Evolutionary conservation across 805 yeast species (phyloP), one percentile per base, ranked within the genome.

Genomic region (Yamadazyma kitorensis): DNA sequence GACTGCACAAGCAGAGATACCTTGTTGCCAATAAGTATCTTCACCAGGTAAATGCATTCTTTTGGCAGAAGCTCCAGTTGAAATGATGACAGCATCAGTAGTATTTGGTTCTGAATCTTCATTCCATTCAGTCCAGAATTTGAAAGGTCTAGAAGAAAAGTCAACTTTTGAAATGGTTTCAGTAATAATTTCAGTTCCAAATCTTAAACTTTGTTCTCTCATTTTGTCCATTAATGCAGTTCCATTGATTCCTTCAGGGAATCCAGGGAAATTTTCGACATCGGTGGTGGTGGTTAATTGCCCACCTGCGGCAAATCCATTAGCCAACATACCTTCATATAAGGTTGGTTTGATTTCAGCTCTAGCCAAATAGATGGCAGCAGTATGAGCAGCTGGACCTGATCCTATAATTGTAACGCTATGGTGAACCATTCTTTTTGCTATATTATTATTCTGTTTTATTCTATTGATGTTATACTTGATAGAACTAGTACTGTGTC

Each of bases 311-410:
- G 98, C 98, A 50, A 91, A 76, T 50, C 98, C 98, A 64, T 93
- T 93, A 47, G 98, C 98, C 57, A 83, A 70, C 83, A 91, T 72
- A 54, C 98, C 98, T 69, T 93, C 98, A 67, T 88, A 93, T 51
- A 93, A 64, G 19, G 85, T 80, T 16, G 98, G 97, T 64, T 84
- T 81, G 57, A 88, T 78, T 72, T 93, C 98, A 27, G 98, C 98
- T 65, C 98, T 82, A 19, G 98, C 82, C 36, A 93, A 72, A 64
- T 93, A 93, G 61, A 93, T 86, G 47, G 98, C 98, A 33, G 98
- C 98, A 27, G 98, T 93, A 74, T 93, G 96, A 36, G 97, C 98
- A 38, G 98, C 98, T 37, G 98, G 98, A 51, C 98, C 98, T 36
- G 97, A 89, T 28, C 98, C 98, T 42, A 86, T 80, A 53, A 86